Conservation (phyloP, 2,329 filamentous ascomycete species). For the Grosmannia clavigera region DNA sequence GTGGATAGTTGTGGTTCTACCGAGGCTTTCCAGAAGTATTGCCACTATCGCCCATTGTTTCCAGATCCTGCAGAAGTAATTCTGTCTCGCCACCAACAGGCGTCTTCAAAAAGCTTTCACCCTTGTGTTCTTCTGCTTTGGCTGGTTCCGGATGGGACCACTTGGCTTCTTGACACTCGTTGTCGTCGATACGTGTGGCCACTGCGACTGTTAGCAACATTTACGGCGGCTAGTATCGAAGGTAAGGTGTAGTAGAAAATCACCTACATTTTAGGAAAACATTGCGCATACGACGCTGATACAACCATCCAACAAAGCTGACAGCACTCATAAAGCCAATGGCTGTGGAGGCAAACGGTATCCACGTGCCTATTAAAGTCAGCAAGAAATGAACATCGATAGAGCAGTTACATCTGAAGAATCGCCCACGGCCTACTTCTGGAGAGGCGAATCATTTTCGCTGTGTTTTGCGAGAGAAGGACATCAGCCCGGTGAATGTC, state of each 20-base stretch:
- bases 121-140: no score
- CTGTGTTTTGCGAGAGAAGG: constrained; percentile 11
- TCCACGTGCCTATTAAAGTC: constrained; percentile 11
- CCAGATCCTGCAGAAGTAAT: no score
- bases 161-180: constrained; percentile 2
- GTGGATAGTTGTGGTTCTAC: no score
- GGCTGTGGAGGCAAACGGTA: constrained; percentile 13
- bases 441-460: constrained; percentile 10
- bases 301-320: constrained; percentile 17
- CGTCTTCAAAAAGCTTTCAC: no score
- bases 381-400: neutral
- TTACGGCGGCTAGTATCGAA: no score
- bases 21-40: no score
- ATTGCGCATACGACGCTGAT: constrained; percentile 16
- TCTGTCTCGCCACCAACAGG: no score
- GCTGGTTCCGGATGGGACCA: neutral
- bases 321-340: constrained; percentile 16
- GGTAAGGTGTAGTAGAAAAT: neutral
- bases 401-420: no score
- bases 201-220: neutral
- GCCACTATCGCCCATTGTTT: no score
- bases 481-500: constrained; percentile 5
- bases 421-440: neutral
- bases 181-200: constrained; percentile 6
- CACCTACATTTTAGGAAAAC: constrained; percentile 11